These are phyloP conservation scores for Cyberlindnera xylosilytica DNA, from an alignment of 805 yeast species.

Conservation along the genomic window DNA sequence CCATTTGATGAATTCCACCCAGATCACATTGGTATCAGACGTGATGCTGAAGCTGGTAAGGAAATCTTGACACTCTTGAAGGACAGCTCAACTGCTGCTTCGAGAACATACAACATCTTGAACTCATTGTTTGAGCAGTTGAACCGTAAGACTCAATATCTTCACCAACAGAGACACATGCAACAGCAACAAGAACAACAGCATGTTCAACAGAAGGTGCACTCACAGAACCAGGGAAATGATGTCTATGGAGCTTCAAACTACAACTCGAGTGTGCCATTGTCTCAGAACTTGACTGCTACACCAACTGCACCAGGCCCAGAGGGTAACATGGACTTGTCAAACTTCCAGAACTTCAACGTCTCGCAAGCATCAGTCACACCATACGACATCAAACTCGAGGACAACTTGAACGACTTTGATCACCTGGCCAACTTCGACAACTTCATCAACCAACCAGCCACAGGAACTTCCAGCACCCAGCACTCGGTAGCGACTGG, in stretches of 20 bases:
- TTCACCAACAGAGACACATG: constrained; percentile 30
- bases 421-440: constrained; percentile 30
- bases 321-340: background rate
- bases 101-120: constrained; percentile 73
- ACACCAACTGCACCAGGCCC: constrained; percentile 1
- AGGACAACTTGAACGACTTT: constrained; percentile 22
- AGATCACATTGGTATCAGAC: constrained; percentile 56
- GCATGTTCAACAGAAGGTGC: background rate
- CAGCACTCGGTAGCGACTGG: background rate
- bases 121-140: constrained; percentile 78
- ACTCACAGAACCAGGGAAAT: constrained; percentile 5
- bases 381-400: constrained; percentile 20
- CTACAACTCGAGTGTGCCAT: constrained; percentile 21
- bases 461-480: background rate
- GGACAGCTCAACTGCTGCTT: constrained; percentile 73
- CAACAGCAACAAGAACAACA: constrained; percentile 13
- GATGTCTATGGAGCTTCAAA: background rate
- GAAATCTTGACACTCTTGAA: constrained; percentile 67
- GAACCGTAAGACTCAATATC: constrained; percentile 64
- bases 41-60: constrained; percentile 81
- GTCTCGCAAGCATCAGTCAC: constrained; percentile 9
- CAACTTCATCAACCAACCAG: constrained; percentile 27
- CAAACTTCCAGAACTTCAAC: constrained; percentile 9
- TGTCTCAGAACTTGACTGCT: constrained; percentile 26
- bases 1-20: constrained; percentile 43